A percentile compares a stretch with the other conserved stretches of the same genome.
Evolutionary conservation across 2,329 filamentous ascomycete species (phyloP).

Genomic region (Ophiocordyceps camponoti-rufipedis): DNA sequence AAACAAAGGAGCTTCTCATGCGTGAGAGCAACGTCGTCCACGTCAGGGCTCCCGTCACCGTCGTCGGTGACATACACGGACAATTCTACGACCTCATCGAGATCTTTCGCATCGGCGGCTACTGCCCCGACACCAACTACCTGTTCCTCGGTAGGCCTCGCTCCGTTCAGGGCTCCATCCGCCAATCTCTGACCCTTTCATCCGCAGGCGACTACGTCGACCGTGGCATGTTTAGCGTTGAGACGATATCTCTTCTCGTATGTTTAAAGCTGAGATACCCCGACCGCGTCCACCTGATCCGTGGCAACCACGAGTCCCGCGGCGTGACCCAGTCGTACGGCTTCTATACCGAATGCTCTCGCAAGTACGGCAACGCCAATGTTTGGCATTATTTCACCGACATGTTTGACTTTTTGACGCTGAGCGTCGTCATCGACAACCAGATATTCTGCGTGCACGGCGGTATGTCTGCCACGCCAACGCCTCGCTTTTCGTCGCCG

Average conservation of each 20-base stretch:
- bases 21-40: slow-evolving; percentile 99
- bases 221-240: slow-evolving; percentile 93
- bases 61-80: slow-evolving; percentile 95
- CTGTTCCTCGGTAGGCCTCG: slow-evolving; percentile 62
- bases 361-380: slow-evolving; percentile 96
- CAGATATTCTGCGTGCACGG: slow-evolving; percentile 99
- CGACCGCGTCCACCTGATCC: slow-evolving; percentile 84
- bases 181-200: not conserved
- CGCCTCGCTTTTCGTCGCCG: not conserved
- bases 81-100: slow-evolving; percentile 99
- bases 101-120: slow-evolving; percentile 96
- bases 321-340: slow-evolving; percentile 98
- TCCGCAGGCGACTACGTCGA: slow-evolving; percentile 82
- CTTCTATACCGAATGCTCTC: slow-evolving; percentile 94
- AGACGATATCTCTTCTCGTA: slow-evolving; percentile 93
- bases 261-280: slow-evolving; percentile 96
- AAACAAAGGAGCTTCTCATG: slow-evolving; percentile 97
- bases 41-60: slow-evolving; percentile 84
- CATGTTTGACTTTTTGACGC: slow-evolving; percentile 97
- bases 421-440: slow-evolving; percentile 95
- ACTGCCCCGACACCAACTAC: slow-evolving; percentile 96
- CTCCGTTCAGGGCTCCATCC: not conserved
- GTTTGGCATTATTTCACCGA: slow-evolving; percentile 99
- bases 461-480: slow-evolving; percentile 26
- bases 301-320: slow-evolving; percentile 93